Percentiles rank a stretch among this genome's conserved stretches.
phyloP scores from a whole-genome alignment of 2,329 filamentous ascomycete genomes.

The Rutstroemia sp. region DNA sequence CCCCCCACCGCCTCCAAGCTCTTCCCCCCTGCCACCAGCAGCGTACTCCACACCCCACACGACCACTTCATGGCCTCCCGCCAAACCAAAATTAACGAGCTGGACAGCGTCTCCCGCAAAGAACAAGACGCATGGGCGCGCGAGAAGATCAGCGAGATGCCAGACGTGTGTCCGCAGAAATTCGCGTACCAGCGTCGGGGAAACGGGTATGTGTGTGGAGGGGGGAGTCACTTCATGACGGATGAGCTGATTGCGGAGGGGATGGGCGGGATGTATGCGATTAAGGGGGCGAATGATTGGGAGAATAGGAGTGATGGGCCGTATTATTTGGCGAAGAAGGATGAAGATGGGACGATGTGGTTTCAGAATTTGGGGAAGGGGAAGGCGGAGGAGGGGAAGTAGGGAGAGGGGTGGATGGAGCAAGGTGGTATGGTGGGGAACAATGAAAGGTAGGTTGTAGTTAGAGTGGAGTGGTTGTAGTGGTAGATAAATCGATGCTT shows the following conservation, averaged over 20 bases:
- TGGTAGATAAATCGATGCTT: too few relatives aligned
- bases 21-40: not conserved
- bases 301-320: conserved; percentile 1
- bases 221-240: conserved; percentile 14
- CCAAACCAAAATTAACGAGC: conserved; percentile 8
- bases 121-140: conserved; percentile 18
- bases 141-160: conserved; percentile 3
- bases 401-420: too few relatives aligned
- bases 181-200: conserved; percentile 9
- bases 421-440: too few relatives aligned
- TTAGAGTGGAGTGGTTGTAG: too few relatives aligned
- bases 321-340: not conserved
- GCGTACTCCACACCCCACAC: not conserved
- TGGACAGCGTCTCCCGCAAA: conserved; percentile 6
- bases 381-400: not conserved
- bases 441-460: too few relatives aligned
- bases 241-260: conserved; percentile 18
- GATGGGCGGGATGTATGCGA: conserved; percentile 12
- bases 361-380: not conserved
- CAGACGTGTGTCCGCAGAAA: conserved; percentile 8
- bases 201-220: conserved; percentile 17
- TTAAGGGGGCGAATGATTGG: conserved; percentile 5
- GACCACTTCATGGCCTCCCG: conserved; percentile 14
- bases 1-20: not conserved
- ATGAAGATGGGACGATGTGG: not conserved